Percentiles rank a stretch among this genome's conserved stretches.
These are phyloP conservation scores for Ophiostoma sp. DNA, from an alignment of 2,329 filamentous ascomycete genomes.

Conservation along the genomic window DNA sequence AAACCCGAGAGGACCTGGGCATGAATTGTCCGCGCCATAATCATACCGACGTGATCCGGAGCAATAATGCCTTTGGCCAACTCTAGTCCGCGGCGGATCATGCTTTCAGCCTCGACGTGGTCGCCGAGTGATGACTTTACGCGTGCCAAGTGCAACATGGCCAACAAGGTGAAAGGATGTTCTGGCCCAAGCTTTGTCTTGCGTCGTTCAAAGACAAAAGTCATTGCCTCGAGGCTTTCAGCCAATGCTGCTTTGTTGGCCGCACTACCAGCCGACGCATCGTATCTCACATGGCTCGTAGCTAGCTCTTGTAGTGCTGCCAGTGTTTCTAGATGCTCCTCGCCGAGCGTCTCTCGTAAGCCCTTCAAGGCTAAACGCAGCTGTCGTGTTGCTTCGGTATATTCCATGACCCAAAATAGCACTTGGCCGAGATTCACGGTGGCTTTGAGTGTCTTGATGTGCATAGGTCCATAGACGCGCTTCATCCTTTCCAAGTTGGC, in stretches of 20 bases:
- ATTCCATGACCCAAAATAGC: not conserved
- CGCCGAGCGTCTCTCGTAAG: not conserved
- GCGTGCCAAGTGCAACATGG: not conserved
- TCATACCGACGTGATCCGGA: not conserved
- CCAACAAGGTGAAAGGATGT: not conserved
- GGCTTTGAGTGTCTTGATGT: not conserved
- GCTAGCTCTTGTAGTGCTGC: not conserved
- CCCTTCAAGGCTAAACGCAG: not conserved
- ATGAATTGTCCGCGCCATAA: not conserved
- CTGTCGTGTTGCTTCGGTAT: not conserved
- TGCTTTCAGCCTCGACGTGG: not conserved
- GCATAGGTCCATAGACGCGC: not conserved
- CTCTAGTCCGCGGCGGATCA: not conserved
- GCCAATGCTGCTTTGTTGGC: not conserved
- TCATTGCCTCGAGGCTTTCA: not conserved
- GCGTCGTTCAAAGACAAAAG: not conserved
- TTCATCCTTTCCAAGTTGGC: not conserved
- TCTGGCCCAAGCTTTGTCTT: not conserved
- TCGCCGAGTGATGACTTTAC: not conserved
- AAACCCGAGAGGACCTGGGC: not conserved
- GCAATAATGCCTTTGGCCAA: not conserved
- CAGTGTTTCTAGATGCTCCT: not conserved
- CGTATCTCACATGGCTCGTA: not conserved
- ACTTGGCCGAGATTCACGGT: not conserved
- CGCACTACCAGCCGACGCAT: not conserved